Evolutionary conservation across 148 eudicot genomes (phyloP), one percentile per base, ranked within the genome.

Genomic region (Camellia japonica): DNA sequence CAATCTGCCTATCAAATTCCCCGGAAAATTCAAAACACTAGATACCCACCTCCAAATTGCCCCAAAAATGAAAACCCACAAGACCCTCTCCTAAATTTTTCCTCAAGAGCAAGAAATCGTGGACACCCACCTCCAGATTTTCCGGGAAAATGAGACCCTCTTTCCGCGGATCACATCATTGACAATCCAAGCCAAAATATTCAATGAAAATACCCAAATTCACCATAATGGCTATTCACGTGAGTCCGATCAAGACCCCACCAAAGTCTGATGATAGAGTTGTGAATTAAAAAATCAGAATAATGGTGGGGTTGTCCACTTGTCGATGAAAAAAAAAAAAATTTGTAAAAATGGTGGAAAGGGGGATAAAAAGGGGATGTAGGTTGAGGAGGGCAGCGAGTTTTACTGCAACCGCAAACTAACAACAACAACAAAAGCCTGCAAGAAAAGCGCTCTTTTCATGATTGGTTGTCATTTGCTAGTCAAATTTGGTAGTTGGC

Each of bases 71-170:
- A 54, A 74, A 13, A 80, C 56, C 71, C 75, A 81, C 76, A 74
- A 41, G 19, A 79, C 82, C 85, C 83, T 46, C 61, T 69, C 10
- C 42, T 13, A 19, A 47, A 68, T 44, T 44, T 56, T 30, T 16
- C 38, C 4, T 11, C 46, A 44, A 73, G 41, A 18, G 0, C 9
- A 0, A 30, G 13, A 67, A 68, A 67, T n/a, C 13, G 54, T 15
- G 19, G 80, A 72, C 6, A 59, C 70, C 42, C 84, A 85, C 87
- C 80, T 85, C 82, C 81, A 78, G 75, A 52, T 79, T 79, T 74
- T 49, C 71, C 74, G 51, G 74, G 75, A 68, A 74, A 77, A 68
- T 72, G 43, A 63, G 77, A 78, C 69, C 7, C 51, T 58, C 30
- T 18, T 64, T 49, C 14, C 54, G 60, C 43, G 18, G 60, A 74